phyloP scores from a whole-genome alignment of 768 basidiomycete genomes.

The Boletus pseudopeckii region DNA sequence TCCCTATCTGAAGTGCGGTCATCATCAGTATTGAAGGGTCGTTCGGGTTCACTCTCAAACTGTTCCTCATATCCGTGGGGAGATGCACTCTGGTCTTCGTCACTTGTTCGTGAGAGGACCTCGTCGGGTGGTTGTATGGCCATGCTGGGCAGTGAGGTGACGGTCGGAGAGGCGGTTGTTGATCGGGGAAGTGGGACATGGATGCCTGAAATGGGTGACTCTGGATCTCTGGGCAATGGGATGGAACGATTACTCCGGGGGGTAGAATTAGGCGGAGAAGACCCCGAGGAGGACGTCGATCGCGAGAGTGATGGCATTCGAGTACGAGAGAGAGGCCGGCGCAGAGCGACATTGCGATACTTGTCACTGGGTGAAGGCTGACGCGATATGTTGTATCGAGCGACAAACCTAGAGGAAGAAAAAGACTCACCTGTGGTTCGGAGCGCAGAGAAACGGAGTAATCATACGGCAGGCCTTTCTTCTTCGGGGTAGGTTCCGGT shows the following conservation, averaged over 20 bases:
- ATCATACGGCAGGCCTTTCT: constrained; percentile 44
- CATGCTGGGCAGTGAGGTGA: constrained; percentile 27
- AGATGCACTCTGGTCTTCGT: constrained; percentile 12
- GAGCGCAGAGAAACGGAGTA: constrained; percentile 59
- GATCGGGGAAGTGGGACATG: constrained; percentile 53
- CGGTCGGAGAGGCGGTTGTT: constrained; percentile 46
- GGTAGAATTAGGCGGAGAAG: constrained; percentile 63
- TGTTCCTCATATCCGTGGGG: constrained; percentile 2
- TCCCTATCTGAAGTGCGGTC: constrained; percentile 37
- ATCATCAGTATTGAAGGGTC: constrained; percentile 21
- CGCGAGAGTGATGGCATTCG: constrained; percentile 68
- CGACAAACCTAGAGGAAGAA: not conserved
- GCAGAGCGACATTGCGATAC: constrained; percentile 59
- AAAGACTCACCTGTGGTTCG: constrained; percentile 51
- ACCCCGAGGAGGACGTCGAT: constrained; percentile 48
- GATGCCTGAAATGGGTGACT: constrained; percentile 46
- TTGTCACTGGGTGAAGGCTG: constrained; percentile 64
- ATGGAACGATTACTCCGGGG: constrained; percentile 54
- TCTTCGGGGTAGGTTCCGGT: constrained; percentile 44
- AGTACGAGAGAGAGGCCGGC: constrained; percentile 46
- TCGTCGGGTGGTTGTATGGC: constrained; percentile 22
- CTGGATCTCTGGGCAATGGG: constrained; percentile 36
- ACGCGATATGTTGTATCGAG: not conserved
- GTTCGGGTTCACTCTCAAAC: constrained; percentile 24
- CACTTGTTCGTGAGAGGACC: constrained; percentile 10